These are phyloP conservation scores for Hygrophila difformis DNA, from an alignment of 257 asterid genomes.

Conservation along the genomic window DNA sequence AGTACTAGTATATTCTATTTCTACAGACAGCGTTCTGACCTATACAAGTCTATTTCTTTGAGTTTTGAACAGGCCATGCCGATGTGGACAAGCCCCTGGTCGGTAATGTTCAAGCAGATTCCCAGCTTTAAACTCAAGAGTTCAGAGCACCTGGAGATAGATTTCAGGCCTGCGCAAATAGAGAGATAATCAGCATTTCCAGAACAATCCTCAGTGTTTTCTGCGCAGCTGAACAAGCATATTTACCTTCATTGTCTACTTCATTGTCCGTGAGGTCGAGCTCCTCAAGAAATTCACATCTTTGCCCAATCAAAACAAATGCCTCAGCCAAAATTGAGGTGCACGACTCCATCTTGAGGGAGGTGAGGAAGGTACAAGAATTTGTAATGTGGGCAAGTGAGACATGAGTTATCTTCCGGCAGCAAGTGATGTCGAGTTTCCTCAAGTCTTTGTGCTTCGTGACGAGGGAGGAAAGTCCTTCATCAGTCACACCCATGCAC, in stretches of 20 bases:
- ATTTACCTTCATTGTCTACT: constrained; percentile 74
- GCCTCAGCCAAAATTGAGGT: constrained; percentile 24
- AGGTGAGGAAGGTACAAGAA: constrained; percentile 16
- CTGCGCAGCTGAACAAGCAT: constrained; percentile 6
- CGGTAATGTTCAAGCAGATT: constrained; percentile 59
- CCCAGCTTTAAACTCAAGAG: constrained; percentile 69
- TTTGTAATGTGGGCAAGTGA: constrained; percentile 58
- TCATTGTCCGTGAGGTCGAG: constrained; percentile 83
- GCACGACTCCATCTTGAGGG: constrained; percentile 90
- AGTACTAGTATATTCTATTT: too few relatives aligned
- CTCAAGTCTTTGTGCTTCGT: constrained; percentile 53
- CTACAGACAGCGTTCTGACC: constrained; percentile 36
- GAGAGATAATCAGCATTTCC: constrained; percentile 1
- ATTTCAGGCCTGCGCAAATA: constrained; percentile 46
- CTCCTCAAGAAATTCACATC: constrained; percentile 71
- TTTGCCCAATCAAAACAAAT: constrained; percentile 33
- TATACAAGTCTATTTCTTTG: constrained; percentile 73
- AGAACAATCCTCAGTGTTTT: constrained; percentile 3
- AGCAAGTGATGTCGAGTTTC: constrained; percentile 82
- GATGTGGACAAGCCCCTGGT: constrained; percentile 55
- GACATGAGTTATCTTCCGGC: constrained; percentile 53
- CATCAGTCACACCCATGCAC: constrained; percentile 80
- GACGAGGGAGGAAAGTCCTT: constrained; percentile 68
- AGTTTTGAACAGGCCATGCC: constrained; percentile 65
- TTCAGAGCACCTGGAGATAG: constrained; percentile 59